Base-by-base conservation (phyloP, 345 rosid genomes). In the Odontarrhena argentea region DNA sequence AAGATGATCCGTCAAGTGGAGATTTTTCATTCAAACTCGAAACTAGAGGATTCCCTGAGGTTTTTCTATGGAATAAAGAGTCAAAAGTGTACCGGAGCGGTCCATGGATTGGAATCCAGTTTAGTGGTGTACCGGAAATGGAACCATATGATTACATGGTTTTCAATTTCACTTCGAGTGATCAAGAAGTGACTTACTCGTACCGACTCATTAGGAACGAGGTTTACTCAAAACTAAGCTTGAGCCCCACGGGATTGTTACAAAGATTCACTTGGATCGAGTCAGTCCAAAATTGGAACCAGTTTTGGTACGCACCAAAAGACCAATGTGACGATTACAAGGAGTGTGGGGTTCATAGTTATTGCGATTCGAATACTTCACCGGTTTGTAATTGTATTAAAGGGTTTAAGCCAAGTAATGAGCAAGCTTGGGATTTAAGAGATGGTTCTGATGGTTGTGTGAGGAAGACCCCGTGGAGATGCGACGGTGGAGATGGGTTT, bases 71-170 rank as follows among this genome's bases (percentile, higher is more conserved):
- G 77, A 69, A 66, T 9, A 47, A 55, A 14, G 74, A 68, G 7
- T 11, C 14, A 3, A 69, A 12, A 61, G 7, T 48, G 28, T 79
- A 62, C 62, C 70, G 93, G 38, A 81, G 86, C 40, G 98, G 97
- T 15, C 82, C 96, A 0, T 92, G 93, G 97, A 81, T 87, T 53
- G 97, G 97, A 4, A 1, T 70, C 5, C 65, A 83, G 58, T 87
- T 87, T 66, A 84, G 91, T 36, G 96, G 93, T 14, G 87, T 82
- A 49, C 93, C 96, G 43, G 96, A 93, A 43, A 93, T 90, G 98
- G 14, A 78, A 60, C 82, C 92, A 7, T 43, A 76, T 0, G 70
- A 70, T 51, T 47, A 79, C 66, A 77, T 93, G 5, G 40, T 34
- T 2, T 85, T 81, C 60, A 54, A 60, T 8, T 90, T 89, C 48